Evolutionary conservation across 495 filamentous ascomycete species (phyloP).

Genomic region (Sphaerosporella brunnea): DNA sequence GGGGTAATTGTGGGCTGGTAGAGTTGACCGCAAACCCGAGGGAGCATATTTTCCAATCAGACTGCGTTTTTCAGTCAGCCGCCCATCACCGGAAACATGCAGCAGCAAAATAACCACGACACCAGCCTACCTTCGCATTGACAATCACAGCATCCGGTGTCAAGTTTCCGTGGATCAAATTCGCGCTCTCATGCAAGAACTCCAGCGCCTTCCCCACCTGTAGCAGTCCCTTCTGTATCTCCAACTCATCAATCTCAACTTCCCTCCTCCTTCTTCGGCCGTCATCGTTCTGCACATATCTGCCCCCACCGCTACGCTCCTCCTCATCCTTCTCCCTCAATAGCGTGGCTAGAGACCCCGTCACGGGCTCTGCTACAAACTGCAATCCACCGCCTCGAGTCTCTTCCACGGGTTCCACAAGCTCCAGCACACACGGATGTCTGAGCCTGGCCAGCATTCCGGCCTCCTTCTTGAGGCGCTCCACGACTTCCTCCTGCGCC

Average conservation of each 20-base stretch:
- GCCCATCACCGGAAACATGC: not conserved
- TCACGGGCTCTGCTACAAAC: conserved; percentile 85
- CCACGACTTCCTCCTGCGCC: conserved; percentile 71
- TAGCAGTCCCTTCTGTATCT: conserved; percentile 88
- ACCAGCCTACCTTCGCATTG: conserved; percentile 73
- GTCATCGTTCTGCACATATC: conserved; percentile 63
- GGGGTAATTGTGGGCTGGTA: conserved; percentile 39
- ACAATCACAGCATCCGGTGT: conserved; percentile 90
- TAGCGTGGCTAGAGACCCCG: conserved; percentile 65
- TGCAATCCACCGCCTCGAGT: conserved; percentile 77
- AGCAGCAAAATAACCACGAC: too few relatives aligned
- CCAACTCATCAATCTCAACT: conserved; percentile 87
- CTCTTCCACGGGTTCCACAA: conserved; percentile 90
- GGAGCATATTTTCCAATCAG: conserved; percentile 95
- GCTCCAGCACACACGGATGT: conserved; percentile 80
- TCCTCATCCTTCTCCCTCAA: conserved; percentile 82
- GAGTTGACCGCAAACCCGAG: conserved; percentile 73
- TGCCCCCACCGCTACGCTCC: conserved; percentile 57
- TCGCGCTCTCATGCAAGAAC: conserved; percentile 91
- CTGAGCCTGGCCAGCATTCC: conserved; percentile 68
- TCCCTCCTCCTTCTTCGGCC: conserved; percentile 55
- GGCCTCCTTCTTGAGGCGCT: conserved; percentile 78
- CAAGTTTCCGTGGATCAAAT: conserved; percentile 80
- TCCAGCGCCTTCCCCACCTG: conserved; percentile 89
- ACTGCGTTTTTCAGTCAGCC: conserved; percentile 31